Conservation (phyloP, 805 yeast species). For the Candida insectorum region DNA sequence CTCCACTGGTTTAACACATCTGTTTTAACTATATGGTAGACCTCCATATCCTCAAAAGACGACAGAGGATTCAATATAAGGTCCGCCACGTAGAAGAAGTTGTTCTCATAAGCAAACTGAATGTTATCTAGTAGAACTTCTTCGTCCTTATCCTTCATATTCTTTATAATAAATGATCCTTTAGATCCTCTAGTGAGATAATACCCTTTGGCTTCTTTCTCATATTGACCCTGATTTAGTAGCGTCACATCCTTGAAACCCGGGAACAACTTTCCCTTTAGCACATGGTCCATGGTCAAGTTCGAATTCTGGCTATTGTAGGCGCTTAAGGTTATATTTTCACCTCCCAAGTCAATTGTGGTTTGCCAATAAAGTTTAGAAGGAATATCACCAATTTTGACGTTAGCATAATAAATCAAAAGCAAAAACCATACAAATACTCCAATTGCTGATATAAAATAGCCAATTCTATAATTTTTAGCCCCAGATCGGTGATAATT, state of each 20-base stretch:
- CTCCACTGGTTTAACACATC: constrained; percentile 45
- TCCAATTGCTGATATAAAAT: not conserved
- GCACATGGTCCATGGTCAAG: constrained; percentile 22
- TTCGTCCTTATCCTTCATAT: constrained; percentile 18
- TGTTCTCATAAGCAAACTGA: constrained; percentile 42
- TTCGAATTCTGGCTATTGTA: constrained; percentile 25
- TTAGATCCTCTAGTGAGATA: constrained; percentile 18
- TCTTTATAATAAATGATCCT: constrained; percentile 18
- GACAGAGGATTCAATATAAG: constrained; percentile 38
- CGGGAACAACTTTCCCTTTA: constrained; percentile 22
- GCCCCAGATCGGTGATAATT: constrained; percentile 14
- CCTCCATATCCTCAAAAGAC: constrained; percentile 40
- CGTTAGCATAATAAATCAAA: constrained; percentile 10
- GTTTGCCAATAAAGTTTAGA: constrained; percentile 9
- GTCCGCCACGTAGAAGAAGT: constrained; percentile 25
- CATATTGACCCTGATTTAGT: constrained; percentile 27
- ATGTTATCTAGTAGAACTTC: constrained; percentile 24
- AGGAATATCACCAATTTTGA: constrained; percentile 4
- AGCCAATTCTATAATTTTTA: not conserved
- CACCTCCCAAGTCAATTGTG: constrained; percentile 15
- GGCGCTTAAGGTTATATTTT: constrained; percentile 28
- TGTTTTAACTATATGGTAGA: constrained; percentile 52
- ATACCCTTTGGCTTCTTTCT: constrained; percentile 23
- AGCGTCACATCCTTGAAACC: constrained; percentile 19
- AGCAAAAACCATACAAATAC: constrained; percentile 8